Base-by-base conservation (phyloP, 306 rosid genomes). In the Prunus mongolica region DNA sequence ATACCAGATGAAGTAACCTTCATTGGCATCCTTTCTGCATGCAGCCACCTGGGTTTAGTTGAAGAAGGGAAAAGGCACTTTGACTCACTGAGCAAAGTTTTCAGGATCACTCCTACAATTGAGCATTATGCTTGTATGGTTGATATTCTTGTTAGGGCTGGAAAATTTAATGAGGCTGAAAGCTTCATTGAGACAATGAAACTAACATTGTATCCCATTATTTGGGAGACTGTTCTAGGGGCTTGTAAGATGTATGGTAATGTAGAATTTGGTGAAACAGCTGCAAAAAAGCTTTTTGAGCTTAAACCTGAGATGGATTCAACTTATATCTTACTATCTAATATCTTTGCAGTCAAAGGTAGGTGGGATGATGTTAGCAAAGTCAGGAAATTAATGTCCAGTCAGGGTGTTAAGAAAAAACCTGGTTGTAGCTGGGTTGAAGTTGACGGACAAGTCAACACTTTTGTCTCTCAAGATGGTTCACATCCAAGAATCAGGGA, bases 401-500 rank as follows among this genome's bases (percentile, higher is more conserved):
- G 65, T 70, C 73, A 24, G 69, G 84, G 80, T n/a, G 71, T 84
- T 45, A 84, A 80, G 69, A 84, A 84, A 77, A 80, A 84, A 68
- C 84, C 87, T 52, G 87, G 87, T 18, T 80, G 87, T 73, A 84
- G 87, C 80, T 84, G 87, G 87, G 62, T 80, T 56, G 82, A 80
- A 57, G 77, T 75, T 25, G 71, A 84, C 57, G 77, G 82, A 52
- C 77, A 84, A 80, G 78, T 72, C 58, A 84, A 84, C 41, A 55
- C 44, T 45, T 80, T 84, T 73, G 65, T 73, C 71, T 80, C 87
- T 55, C 87, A 80, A 22, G 87, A 77, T 73, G 16, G 47, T 74
- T 80, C 82, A 44, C 87, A 84, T 72, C 87, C 78, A 54, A 75
- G 47, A 69, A 63, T 73, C 52, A 52, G 67, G 78, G 78, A 80